Evolutionary conservation across 352 stramenopile species (phyloP).

Genomic region (Paralagenidium karlingii): DNA sequence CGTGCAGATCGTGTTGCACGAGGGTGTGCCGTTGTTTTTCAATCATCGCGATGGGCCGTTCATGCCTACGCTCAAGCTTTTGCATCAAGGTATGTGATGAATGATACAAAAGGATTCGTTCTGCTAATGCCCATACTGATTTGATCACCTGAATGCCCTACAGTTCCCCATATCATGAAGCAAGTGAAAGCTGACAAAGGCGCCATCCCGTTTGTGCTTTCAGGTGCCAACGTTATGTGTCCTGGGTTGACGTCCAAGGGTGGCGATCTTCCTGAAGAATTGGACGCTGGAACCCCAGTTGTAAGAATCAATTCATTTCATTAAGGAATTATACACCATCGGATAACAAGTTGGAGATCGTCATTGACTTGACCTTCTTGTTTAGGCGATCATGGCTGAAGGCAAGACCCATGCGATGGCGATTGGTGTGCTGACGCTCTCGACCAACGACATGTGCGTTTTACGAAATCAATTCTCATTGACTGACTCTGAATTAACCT

Average conservation of each 20-base stretch:
- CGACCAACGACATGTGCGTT: constrained; percentile 91
- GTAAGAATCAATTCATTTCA: constrained; percentile 28
- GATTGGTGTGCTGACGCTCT: constrained; percentile 94
- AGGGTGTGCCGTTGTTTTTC: constrained; percentile 91
- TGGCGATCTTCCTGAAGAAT: constrained; percentile 85
- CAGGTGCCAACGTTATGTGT: constrained; percentile 98
- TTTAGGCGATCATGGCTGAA: constrained; percentile 92
- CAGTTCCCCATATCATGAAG: constrained; percentile 89
- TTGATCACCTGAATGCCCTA: background rate
- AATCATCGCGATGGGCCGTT: constrained; percentile 95
- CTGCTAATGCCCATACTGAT: background rate
- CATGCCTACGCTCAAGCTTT: constrained; percentile 91
- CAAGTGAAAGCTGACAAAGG: constrained; percentile 93
- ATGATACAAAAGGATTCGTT: background rate
- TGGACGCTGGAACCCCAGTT: constrained; percentile 74
- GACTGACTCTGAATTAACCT: background rate
- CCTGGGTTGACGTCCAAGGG: constrained; percentile 93
- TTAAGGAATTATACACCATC: constrained; percentile 16
- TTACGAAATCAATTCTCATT: constrained; percentile 1
- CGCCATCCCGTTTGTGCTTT: constrained; percentile 96
- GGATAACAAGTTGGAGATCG: constrained; percentile 1
- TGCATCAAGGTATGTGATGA: constrained; percentile 81
- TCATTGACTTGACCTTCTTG: constrained; percentile 1
- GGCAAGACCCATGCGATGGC: constrained; percentile 95
- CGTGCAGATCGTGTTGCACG: constrained; percentile 82